Evolutionary conservation across 176 grass and related monocot species (phyloP).

Genomic region (Sorghum bicolor): Sorghum_bicolor_NCBIv3 NC_012872.2:72522001-72522500

Average conservation of each 20-base stretch:
- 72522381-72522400: too few relatives aligned
- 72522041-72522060: not conserved
- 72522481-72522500: too few relatives aligned
- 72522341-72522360: too few relatives aligned
- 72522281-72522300: not conserved
- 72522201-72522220: not conserved
- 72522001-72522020: not conserved
- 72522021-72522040: conserved; percentile 33
- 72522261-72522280: not conserved
- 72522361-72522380: too few relatives aligned
- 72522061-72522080: not conserved
- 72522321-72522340: too few relatives aligned
- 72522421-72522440: too few relatives aligned
- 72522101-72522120: not conserved
- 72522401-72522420: too few relatives aligned
- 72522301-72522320: too few relatives aligned
- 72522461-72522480: too few relatives aligned
- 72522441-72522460: too few relatives aligned
- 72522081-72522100: conserved; percentile 38
- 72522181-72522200: not conserved
- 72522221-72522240: not conserved
- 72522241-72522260: not conserved
- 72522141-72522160: not conserved
- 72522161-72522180: not conserved
- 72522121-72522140: not conserved